These are phyloP conservation scores for Pseudognaphalium luteoalbum DNA, from an alignment of 129 eudicot genomes.

Conservation along the genomic window DNA sequence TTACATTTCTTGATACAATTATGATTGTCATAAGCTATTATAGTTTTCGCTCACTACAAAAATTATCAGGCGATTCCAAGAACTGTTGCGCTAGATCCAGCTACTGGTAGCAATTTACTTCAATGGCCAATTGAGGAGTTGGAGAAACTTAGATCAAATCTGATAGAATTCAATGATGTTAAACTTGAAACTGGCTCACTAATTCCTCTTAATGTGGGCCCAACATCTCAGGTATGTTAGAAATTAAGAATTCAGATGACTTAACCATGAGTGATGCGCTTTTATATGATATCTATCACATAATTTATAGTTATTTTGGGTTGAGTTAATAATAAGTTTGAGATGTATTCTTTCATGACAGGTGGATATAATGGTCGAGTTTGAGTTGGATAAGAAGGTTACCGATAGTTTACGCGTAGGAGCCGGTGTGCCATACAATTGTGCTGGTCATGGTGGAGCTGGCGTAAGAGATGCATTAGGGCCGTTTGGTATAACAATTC, in stretches of 20 bases:
- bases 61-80: constrained; percentile 67
- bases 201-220: constrained; percentile 55
- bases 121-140: constrained; percentile 94
- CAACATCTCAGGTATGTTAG: constrained; percentile 59
- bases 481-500: constrained; percentile 56
- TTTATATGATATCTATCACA: no score
- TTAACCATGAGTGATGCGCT: neutral
- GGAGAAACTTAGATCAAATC: constrained; percentile 52
- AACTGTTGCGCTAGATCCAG: constrained; percentile 63
- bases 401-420: constrained; percentile 37
- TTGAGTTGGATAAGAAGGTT: constrained; percentile 52
- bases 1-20: neutral
- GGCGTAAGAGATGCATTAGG: constrained; percentile 53
- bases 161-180: constrained; percentile 44
- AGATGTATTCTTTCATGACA: constrained; percentile 26
- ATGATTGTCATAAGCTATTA: neutral
- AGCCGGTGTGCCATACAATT: constrained; percentile 44
- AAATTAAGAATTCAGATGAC: neutral
- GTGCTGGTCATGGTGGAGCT: constrained; percentile 61
- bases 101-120: constrained; percentile 66
- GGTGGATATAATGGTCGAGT: constrained; percentile 80
- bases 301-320: neutral
- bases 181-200: constrained; percentile 55
- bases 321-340: neutral
- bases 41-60: neutral